Evolutionary conservation across 2,329 filamentous ascomycete genomes (phyloP).

Genomic region (Podosphaera fusca): DNA sequence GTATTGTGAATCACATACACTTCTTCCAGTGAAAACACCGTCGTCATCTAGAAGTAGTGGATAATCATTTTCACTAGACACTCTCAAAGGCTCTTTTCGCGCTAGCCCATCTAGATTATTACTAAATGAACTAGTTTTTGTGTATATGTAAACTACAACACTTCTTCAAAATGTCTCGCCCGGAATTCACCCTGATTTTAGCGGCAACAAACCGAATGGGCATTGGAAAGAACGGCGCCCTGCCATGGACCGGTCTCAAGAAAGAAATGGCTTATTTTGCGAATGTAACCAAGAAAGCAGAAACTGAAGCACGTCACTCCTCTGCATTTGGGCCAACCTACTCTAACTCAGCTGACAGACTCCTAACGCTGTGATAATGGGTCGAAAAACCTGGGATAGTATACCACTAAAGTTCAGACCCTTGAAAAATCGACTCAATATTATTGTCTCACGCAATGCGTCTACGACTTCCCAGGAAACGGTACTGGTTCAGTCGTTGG

Average conservation of each 20-base stretch:
- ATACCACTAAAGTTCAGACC: conserved; percentile 63
- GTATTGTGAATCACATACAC: no score
- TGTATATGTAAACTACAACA: background rate
- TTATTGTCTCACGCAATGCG: conserved; percentile 44
- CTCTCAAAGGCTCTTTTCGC: no score
- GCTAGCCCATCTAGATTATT: no score
- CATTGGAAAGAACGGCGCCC: conserved; percentile 54
- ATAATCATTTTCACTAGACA: no score
- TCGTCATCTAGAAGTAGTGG: no score
- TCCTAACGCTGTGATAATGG: conserved; percentile 75
- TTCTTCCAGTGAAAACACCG: no score
- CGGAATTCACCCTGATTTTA: conserved; percentile 69
- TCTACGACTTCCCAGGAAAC: conserved; percentile 12
- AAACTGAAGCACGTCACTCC: conserved; percentile 15
- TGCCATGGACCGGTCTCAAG: conserved; percentile 77
- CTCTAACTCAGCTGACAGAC: conserved; percentile 3
- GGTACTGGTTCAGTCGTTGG: conserved; percentile 3
- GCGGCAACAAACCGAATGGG: conserved; percentile 78
- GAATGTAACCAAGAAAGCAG: conserved; percentile 48
- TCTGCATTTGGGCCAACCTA: background rate
- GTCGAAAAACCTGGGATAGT: conserved; percentile 86
- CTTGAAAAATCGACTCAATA: conserved; percentile 56
- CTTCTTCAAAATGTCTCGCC: background rate
- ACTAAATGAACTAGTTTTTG: no score
- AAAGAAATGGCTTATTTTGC: conserved; percentile 93